These are phyloP conservation scores for Musa schizocarpa DNA, from an alignment of 176 grass and related monocot genomes.

Conservation along the genomic window DNA sequence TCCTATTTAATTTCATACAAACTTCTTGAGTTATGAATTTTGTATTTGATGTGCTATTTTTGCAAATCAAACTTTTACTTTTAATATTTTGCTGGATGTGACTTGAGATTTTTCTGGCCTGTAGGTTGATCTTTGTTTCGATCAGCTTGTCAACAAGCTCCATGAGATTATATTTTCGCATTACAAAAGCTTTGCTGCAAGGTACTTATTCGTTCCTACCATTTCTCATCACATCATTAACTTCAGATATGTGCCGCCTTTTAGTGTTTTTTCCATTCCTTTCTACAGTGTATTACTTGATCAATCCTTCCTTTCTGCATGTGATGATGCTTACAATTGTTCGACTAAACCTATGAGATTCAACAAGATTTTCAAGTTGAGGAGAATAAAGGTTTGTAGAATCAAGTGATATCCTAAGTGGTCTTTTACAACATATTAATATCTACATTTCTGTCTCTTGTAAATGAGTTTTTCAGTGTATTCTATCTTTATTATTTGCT, in stretches of 20 bases:
- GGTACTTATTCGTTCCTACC: slow-evolving; percentile 32
- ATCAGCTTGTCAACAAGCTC: slow-evolving; percentile 92
- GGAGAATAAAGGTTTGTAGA: slow-evolving; percentile 85
- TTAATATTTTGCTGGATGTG: background rate
- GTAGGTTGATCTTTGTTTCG: slow-evolving; percentile 95
- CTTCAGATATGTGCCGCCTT: background rate
- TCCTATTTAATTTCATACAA: background rate
- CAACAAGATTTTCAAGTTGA: slow-evolving; percentile 82
- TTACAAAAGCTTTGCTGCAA: slow-evolving; percentile 90
- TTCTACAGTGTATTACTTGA: slow-evolving; percentile 78
- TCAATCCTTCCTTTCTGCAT: slow-evolving; percentile 77
- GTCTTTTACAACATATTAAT: no score
- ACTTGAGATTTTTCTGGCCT: slow-evolving; percentile 17
- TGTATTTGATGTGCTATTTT: background rate
- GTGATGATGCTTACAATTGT: slow-evolving; percentile 85
- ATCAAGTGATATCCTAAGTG: no score
- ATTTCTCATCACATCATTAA: background rate
- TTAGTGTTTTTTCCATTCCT: background rate
- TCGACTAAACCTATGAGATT: slow-evolving; percentile 80
- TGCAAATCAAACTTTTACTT: background rate
- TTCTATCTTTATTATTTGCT: no score
- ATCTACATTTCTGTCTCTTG: background rate
- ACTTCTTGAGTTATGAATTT: background rate
- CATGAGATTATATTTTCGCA: slow-evolving; percentile 96
- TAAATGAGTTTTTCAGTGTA: no score